Evolutionary conservation across 2,329 filamentous ascomycete species (phyloP), one percentile per base, ranked within the genome.

Genomic region (Cladosporium sp.): DNA sequence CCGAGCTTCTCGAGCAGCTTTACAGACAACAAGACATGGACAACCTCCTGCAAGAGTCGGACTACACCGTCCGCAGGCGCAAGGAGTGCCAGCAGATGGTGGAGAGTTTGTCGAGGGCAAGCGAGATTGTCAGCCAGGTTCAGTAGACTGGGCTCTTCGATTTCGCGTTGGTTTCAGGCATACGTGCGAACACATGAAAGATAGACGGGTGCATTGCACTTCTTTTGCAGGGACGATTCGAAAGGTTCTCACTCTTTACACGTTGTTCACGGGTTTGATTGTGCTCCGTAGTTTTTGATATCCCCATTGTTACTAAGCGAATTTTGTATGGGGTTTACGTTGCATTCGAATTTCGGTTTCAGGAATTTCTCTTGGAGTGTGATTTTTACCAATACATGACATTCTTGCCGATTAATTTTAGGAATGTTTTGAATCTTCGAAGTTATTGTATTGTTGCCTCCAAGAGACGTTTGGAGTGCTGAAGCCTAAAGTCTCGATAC

Each of bases 71-170:
- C 74, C 88, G 94, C 74, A 86, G 95, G 79, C 87, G 95, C 78
- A 99, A 99, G 85, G 95, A 99, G 80, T 99, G 95, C 81, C 93
- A 96, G 81, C 93, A 97, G 81, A 99, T 99, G 95, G 95, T 99
- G 61, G 95, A 99, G 80, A 96, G 91, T 64, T 84, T 99, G 75
- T 82, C 85, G 72, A 90, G 91, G 79, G 95, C 95, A 65, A 95
- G 89, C 79, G 95, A 99, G 84, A 98, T 99, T 81, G 95, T 99
- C 77, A 93, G 92, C 80, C 86, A 89, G 73, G 87, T 89, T 67
- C 85, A 87, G 78, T 87, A 78, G 72, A 52, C 28, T 29, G 7
- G 52, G 50, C 26, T 55, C 12, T 31, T 33, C 52, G n/a, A 31
- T 55, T 33, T 46, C 40, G 40, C 40, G 40, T 46, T 46, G 40